These are phyloP conservation scores for Escallonia rubra DNA, from an alignment of 129 eudicot species.

Conservation along the genomic window DNA sequence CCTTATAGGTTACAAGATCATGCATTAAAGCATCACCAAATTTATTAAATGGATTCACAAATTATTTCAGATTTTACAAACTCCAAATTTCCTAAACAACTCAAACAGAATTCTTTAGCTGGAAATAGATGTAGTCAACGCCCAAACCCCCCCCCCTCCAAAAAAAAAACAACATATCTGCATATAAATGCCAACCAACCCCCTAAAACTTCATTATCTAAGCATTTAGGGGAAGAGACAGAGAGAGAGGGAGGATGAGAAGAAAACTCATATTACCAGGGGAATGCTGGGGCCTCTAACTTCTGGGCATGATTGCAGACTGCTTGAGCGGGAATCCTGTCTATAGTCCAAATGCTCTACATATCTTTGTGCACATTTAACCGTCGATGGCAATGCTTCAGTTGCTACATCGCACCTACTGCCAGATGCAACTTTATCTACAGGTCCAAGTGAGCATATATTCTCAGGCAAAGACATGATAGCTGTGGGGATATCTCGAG, in stretches of 20 bases:
- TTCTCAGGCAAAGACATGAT: conserved; percentile 44
- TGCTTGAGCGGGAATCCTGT: conserved; percentile 13
- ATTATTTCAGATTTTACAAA: neutral
- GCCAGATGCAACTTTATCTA: conserved; percentile 18
- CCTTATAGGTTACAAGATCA: no score
- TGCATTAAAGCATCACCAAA: no score
- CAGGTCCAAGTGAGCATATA: conserved; percentile 27
- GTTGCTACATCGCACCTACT: conserved; percentile 6
- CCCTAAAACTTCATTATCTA: neutral
- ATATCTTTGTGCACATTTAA: neutral
- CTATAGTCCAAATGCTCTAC: conserved; percentile 15
- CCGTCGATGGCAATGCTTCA: neutral
- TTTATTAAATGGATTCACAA: neutral
- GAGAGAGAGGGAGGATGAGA: neutral
- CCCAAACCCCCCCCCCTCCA: neutral
- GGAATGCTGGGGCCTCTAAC: neutral
- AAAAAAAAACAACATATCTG: neutral
- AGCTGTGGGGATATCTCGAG: conserved; percentile 29
- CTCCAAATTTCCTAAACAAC: neutral
- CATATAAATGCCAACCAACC: neutral
- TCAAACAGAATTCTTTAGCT: neutral
- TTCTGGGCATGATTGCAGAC: conserved; percentile 14
- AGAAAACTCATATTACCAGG: conserved; percentile 25
- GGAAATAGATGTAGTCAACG: neutral
- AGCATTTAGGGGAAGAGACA: neutral